Conservation (phyloP, 2,329 filamentous ascomycete species). For the Arthrobotrys megalospora region DNA sequence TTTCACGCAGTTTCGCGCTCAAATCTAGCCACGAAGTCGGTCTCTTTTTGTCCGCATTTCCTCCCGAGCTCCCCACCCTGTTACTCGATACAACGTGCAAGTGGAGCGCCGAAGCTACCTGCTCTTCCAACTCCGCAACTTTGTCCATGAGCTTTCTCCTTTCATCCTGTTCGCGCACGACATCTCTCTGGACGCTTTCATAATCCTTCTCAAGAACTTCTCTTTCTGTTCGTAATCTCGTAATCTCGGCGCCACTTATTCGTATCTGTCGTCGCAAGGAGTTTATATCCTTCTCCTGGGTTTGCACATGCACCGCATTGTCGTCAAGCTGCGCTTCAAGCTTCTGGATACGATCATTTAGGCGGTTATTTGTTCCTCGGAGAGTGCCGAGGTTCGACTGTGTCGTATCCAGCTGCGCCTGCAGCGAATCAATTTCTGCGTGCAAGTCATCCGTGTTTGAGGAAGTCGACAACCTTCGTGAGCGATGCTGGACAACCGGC, state of each 20-base stretch:
- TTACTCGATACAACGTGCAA: conserved; percentile 55
- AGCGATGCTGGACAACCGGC: conserved; percentile 55
- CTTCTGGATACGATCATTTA: conserved; percentile 57
- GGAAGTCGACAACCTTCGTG: conserved; percentile 57
- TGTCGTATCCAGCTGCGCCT: conserved; percentile 59
- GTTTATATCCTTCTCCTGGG: conserved; percentile 58
- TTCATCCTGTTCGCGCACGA: conserved; percentile 48
- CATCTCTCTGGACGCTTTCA: conserved; percentile 51
- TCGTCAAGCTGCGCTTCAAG: conserved; percentile 59
- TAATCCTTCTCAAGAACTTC: conserved; percentile 58
- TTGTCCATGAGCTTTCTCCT: conserved; percentile 59
- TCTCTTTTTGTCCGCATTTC: conserved; percentile 39
- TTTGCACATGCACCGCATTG: conserved; percentile 59
- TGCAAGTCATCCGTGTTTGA: conserved; percentile 55
- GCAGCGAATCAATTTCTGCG: conserved; percentile 57
- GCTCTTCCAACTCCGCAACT: conserved; percentile 51
- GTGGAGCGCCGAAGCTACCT: conserved; percentile 56
- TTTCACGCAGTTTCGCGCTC: conserved; percentile 57
- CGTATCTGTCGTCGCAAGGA: conserved; percentile 60
- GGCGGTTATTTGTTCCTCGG: conserved; percentile 55
- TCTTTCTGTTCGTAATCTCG: conserved; percentile 60
- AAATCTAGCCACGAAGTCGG: conserved; percentile 57
- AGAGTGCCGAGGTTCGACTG: conserved; percentile 54
- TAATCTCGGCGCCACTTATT: conserved; percentile 59
- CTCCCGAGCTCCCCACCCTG: conserved; percentile 17